Evolutionary conservation across 192 early-diverging fungal genomes (phyloP), one percentile per base, ranked within the genome.

Genomic region (Podila minutissima): DNA sequence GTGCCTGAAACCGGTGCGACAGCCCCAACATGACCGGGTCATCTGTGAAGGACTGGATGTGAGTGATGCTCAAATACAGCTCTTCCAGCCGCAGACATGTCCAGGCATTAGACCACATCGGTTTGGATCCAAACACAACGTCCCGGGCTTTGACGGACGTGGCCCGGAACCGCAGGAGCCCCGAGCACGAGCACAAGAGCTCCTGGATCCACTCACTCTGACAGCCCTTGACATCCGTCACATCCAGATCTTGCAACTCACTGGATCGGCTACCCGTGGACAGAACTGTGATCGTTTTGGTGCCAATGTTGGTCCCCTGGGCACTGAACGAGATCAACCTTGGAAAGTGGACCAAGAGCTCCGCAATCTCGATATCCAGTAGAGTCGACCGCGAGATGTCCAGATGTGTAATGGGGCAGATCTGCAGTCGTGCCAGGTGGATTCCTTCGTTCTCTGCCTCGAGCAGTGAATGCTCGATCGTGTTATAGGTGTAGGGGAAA

Each of bases 301-400:
- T 26, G 4, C 37, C 59, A 2, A 69, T 48, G 6, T 64, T 48
- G 24, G 74, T 75, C 51, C 49, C 28, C 26, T 69, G 66, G 9
- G 66, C 66, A 12, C 15, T 17, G 9, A 75, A 57, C 10, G 50
- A 53, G 5, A 26, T 64, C 51, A 75, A 17, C 7, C 37, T 2
- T 9, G 74, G 74, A 1, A 69, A 9, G 6, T 64, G 35, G 0
- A 32, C 10, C 24, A 75, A 19, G 24, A 75, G 66, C 28, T 13
- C 46, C 11, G 74, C 61, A 33, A 75, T 62, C 41, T 69, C 74
- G 1, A 41, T 28, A 69, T 75, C 74, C 29, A 53, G 28, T 19
- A 75, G 33, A 12, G 59, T 69, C 24, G 67, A 64, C 38, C 61
- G 57, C 22, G 74, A 68, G n/a, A 75, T 3, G 24, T 75, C 67